Percentiles rank a stretch among this genome's conserved stretches.
phyloP scores from a whole-genome alignment of 1,284 basidiomycete genomes.

The Kwoniella shivajii region DNA sequence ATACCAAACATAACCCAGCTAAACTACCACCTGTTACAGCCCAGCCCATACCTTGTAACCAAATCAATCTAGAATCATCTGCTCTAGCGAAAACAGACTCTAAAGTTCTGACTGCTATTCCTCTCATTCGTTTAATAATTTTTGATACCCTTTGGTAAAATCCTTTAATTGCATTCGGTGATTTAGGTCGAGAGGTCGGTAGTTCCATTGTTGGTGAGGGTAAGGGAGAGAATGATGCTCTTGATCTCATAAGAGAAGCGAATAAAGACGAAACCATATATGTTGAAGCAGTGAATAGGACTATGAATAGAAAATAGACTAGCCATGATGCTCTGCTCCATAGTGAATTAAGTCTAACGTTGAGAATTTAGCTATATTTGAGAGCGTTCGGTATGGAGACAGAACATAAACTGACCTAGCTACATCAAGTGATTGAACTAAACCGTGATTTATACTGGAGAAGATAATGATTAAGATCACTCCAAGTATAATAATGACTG shows the following conservation, averaged over 20 bases:
- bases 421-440: conserved; percentile 58
- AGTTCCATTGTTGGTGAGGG: conserved; percentile 45
- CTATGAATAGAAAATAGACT: conserved; percentile 78
- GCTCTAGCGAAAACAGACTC: conserved; percentile 75
- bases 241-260: conserved; percentile 39
- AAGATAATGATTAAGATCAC: conserved; percentile 55
- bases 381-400: not conserved
- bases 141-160: conserved; percentile 19
- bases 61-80: conserved; percentile 78
- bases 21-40: conserved; percentile 85
- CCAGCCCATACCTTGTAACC: conserved; percentile 90
- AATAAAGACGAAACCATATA: conserved; percentile 59
- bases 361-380: conserved; percentile 15
- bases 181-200: conserved; percentile 24
- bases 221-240: conserved; percentile 58
- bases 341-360: conserved; percentile 68
- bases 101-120: conserved; percentile 63
- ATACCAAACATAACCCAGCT: conserved; percentile 83
- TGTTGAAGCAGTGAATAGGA: conserved; percentile 66
- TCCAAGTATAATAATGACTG: conserved; percentile 52
- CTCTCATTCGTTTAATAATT: conserved; percentile 59
- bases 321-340: conserved; percentile 87
- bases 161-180: conserved; percentile 21
- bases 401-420: conserved; percentile 25
- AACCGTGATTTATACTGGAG: conserved; percentile 53